Conservation (phyloP, 495 filamentous ascomycete genomes). For the Podospora conica region DNA sequence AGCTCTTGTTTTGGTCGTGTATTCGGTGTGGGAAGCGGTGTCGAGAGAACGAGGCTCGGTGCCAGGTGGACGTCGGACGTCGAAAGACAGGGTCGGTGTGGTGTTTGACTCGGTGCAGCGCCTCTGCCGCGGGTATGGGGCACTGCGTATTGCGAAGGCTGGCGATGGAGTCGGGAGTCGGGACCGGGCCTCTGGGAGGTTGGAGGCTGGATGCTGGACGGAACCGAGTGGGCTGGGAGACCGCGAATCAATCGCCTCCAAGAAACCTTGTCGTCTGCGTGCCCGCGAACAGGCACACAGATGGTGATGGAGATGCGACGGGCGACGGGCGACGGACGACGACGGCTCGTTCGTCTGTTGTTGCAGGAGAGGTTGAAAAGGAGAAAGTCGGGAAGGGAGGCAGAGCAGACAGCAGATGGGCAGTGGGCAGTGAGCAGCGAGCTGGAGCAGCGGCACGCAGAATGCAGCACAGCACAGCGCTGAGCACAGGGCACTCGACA, state of each 20-base stretch:
- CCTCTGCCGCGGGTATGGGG: neutral
- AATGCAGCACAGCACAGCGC: neutral
- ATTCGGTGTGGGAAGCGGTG: neutral
- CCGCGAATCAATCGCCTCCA: constrained; percentile 20
- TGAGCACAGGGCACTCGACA: neutral
- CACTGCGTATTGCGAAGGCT: neutral
- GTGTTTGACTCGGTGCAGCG: neutral
- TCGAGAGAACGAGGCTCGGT: neutral
- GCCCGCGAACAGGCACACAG: constrained; percentile 23
- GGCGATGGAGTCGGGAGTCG: neutral
- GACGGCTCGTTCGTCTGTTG: constrained; percentile 22
- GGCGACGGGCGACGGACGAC: neutral
- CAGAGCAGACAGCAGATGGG: constrained; percentile 2
- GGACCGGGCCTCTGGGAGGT: neutral
- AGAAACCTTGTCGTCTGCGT: constrained; percentile 26
- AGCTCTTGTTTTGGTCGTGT: neutral
- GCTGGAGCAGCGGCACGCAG: too few species aligned
- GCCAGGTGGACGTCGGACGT: neutral
- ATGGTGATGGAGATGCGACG: constrained; percentile 19
- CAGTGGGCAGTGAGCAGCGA: neutral
- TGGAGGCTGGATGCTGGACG: neutral
- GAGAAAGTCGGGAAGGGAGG: constrained; percentile 18
- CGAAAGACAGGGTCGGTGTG: neutral
- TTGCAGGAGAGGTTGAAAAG: constrained; percentile 24
- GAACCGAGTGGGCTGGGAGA: constrained; percentile 2